Percentiles rank a stretch among this genome's conserved stretches.
These are phyloP conservation scores for Fusarium sarcochroum DNA, from an alignment of 2,329 filamentous ascomycete species.

Conservation along the genomic window DNA sequence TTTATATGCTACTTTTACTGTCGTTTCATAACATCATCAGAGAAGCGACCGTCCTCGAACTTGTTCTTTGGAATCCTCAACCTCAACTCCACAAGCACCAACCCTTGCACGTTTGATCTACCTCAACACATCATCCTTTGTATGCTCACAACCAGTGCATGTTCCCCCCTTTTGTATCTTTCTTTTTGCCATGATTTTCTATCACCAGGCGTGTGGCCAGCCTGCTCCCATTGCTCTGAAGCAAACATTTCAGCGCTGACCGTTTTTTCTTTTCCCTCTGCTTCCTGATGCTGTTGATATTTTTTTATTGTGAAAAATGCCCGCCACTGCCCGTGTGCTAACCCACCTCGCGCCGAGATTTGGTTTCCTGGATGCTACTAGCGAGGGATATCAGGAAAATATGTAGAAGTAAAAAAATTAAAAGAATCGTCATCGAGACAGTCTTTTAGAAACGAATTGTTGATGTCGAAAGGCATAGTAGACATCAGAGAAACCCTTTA, in stretches of 20 bases:
- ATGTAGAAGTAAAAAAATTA: background rate
- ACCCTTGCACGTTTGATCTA: background rate
- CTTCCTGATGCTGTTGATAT: background rate
- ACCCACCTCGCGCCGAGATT: background rate
- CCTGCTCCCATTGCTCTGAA: background rate
- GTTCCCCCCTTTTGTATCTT: background rate
- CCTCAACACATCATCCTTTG: background rate
- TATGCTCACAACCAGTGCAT: background rate
- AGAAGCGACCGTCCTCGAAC: background rate
- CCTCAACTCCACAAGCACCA: background rate
- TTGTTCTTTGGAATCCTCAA: background rate
- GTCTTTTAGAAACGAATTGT: background rate
- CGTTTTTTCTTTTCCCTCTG: background rate
- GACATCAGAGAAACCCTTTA: background rate
- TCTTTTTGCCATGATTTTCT: background rate
- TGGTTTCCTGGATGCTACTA: background rate
- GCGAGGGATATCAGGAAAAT: background rate
- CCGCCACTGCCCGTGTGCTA: background rate
- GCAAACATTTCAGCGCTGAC: background rate
- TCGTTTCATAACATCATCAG: slow-evolving; percentile 6
- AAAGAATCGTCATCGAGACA: background rate
- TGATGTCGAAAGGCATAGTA: background rate
- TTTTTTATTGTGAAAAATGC: background rate
- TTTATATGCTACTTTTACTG: slow-evolving; percentile 17
- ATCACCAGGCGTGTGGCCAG: background rate